Base-by-base conservation (phyloP, 2,329 filamentous ascomycete species). In the Colletotrichum lindemuthianum region DNA sequence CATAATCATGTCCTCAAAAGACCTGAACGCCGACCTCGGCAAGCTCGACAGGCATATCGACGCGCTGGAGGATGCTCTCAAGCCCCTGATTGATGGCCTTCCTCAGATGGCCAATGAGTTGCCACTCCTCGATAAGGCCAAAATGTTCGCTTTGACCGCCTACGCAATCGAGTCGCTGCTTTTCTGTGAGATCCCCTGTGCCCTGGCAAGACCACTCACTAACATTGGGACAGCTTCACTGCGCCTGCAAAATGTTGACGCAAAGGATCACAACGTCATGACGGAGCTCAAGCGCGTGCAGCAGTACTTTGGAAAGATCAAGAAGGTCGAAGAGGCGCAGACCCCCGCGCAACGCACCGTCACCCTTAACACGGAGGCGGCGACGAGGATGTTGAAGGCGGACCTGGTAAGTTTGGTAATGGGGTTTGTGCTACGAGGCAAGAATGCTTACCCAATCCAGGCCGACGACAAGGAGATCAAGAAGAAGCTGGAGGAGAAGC, bases 231-330 rank as follows among this genome's bases (percentile, higher is more conserved):
- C 59, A 90, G 92, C 91, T 56, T 90, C 91, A 67, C 82, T 99
- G 24, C 89, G 90, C 67, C 85, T 97, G 8, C 89, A 93, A 70
- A 93, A 91, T 61, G 84, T 90, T 36, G 87, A 97, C 72, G 90
- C 92, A n/a, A 93, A 91, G 75, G 85, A 91, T 56, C 95, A 98
- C 74, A 86, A 92, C 34, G 88, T 99, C 64, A 96, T 93, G 78
- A 85, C 86, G 64, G 96, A 99, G 80, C 85, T 99, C 67, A 90
- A 88, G 63, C 89, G 96, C 60, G 90, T 98, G 58, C 93, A 90
- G 76, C 91, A 93, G 74, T 98, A 98, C 77, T 97, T 97, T 78
- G 88, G 87, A 65, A 99, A 98, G 81, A 95, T 98, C 75, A 92
- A 96, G 73, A 82, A 83, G 12, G 85, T 88, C 3, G 93, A 97